A percentile compares a stretch with the other conserved stretches of the same genome.
phyloP scores from a whole-genome alignment of 2,329 filamentous ascomycete genomes.

The Fusarium devonianum region DNA sequence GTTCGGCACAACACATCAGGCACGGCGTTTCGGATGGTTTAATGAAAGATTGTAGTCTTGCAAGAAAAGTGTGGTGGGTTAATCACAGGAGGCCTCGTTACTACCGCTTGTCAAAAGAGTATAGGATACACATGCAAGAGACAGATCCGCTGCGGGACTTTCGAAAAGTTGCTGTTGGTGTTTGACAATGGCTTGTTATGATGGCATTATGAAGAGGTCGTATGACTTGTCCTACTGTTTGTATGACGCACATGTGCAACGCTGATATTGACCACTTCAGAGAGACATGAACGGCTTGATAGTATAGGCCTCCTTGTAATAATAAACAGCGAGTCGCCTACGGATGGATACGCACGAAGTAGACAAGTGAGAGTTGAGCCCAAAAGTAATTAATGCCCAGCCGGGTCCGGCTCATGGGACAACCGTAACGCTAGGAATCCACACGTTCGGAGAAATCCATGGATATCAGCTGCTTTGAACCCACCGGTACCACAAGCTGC shows the following conservation, averaged over 20 bases:
- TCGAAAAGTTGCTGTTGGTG: slow-evolving; percentile 1
- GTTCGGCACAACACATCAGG: slow-evolving; percentile 31
- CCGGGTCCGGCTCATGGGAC: slow-evolving; percentile 8
- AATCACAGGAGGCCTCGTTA: slow-evolving; percentile 13
- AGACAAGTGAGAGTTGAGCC: slow-evolving; percentile 13
- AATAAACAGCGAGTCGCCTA: no score
- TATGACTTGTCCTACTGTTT: no score
- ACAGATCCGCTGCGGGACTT: not conserved
- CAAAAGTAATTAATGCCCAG: slow-evolving; percentile 12
- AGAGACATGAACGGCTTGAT: no score
- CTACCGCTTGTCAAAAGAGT: slow-evolving; percentile 2
- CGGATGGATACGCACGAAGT: not conserved
- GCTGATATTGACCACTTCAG: no score
- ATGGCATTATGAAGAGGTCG: slow-evolving; percentile 10
- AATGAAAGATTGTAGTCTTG: slow-evolving; percentile 20
- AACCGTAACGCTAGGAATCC: no score
- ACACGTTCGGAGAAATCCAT: slow-evolving; percentile 17
- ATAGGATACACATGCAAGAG: slow-evolving; percentile 17
- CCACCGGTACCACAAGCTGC: slow-evolving; percentile 21
- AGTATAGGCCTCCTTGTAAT: no score
- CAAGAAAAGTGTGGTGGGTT: no score
- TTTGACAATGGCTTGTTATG: slow-evolving; percentile 9
- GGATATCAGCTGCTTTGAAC: not conserved
- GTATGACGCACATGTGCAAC: no score
- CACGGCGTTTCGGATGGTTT: slow-evolving; percentile 29